phyloP scores from a whole-genome alignment of 2,329 filamentous ascomycete genomes.

The Cytospora piceae region DNA sequence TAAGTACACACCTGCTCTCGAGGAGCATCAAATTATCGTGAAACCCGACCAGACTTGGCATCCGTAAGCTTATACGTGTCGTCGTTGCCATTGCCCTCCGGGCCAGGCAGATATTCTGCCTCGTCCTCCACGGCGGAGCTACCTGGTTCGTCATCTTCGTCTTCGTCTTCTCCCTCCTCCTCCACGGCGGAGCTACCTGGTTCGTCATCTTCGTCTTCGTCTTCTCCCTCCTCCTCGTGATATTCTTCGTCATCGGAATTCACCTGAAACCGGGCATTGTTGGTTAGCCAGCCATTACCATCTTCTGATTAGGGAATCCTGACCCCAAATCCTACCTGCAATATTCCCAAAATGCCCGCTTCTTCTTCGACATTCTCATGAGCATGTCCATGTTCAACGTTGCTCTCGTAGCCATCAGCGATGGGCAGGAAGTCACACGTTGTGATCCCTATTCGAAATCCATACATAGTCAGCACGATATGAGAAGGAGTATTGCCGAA shows the following conservation, averaged over 20 bases:
- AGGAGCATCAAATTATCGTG: background rate
- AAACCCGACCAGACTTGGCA: too few species aligned
- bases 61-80: too few species aligned
- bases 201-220: constrained; percentile 32
- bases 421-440: constrained; percentile 32
- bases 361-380: background rate
- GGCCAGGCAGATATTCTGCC: background rate
- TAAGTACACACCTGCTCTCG: background rate
- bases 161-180: constrained; percentile 33
- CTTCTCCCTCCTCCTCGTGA: constrained; percentile 34
- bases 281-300: background rate
- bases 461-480: constrained; percentile 26
- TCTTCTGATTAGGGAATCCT: background rate
- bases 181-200: background rate
- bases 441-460: constrained; percentile 18
- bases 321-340: constrained; percentile 12
- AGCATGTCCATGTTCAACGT: background rate
- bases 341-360: constrained; percentile 4
- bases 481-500: background rate
- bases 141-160: constrained; percentile 23
- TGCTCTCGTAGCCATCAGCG: constrained; percentile 28
- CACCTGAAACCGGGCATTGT: constrained; percentile 1
- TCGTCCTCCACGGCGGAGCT: constrained; percentile 3
- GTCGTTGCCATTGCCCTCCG: background rate
- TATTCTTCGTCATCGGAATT: constrained; percentile 31